Conservation (phyloP, 768 basidiomycete species). For the Roridomyces roridus region DNA sequence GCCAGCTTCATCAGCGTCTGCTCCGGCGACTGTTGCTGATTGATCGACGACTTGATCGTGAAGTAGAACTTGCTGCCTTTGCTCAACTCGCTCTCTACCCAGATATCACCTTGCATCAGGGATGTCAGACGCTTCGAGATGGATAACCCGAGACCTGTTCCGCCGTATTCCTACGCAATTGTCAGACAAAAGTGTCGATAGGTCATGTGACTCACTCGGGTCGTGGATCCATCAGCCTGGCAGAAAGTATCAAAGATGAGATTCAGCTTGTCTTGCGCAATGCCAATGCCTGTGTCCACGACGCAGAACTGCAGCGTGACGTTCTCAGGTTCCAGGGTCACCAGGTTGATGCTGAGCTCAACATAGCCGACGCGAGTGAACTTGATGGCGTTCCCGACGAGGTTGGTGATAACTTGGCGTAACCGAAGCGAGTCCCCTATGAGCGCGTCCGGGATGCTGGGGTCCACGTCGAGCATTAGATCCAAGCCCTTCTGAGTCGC, state of each 20-base stretch:
- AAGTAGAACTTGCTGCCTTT: slow-evolving; percentile 97
- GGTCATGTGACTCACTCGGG: slow-evolving; percentile 62
- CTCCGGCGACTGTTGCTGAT: slow-evolving; percentile 70
- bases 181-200: slow-evolving; percentile 4
- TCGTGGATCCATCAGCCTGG: slow-evolving; percentile 98
- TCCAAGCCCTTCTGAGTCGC: slow-evolving; percentile 97
- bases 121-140: slow-evolving; percentile 97
- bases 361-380: slow-evolving; percentile 94
- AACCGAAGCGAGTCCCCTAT: slow-evolving; percentile 96
- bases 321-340: slow-evolving; percentile 79
- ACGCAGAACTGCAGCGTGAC: slow-evolving; percentile 97
- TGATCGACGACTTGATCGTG: slow-evolving; percentile 89
- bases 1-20: slow-evolving; percentile 78
- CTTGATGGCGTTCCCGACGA: slow-evolving; percentile 97
- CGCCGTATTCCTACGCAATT: slow-evolving; percentile 83
- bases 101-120: slow-evolving; percentile 98
- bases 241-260: slow-evolving; percentile 99
- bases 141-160: slow-evolving; percentile 94
- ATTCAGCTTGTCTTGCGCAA: slow-evolving; percentile 97
- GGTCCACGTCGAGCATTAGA: slow-evolving; percentile 94
- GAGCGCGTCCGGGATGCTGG: slow-evolving; percentile 94
- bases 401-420: slow-evolving; percentile 93
- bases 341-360: slow-evolving; percentile 82
- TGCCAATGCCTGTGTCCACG: slow-evolving; percentile 97
- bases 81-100: slow-evolving; percentile 95